Evolutionary conservation across 2,329 filamentous ascomycete species (phyloP), one percentile per base, ranked within the genome.

Genomic region (Hymenoscyphus albidus): DNA sequence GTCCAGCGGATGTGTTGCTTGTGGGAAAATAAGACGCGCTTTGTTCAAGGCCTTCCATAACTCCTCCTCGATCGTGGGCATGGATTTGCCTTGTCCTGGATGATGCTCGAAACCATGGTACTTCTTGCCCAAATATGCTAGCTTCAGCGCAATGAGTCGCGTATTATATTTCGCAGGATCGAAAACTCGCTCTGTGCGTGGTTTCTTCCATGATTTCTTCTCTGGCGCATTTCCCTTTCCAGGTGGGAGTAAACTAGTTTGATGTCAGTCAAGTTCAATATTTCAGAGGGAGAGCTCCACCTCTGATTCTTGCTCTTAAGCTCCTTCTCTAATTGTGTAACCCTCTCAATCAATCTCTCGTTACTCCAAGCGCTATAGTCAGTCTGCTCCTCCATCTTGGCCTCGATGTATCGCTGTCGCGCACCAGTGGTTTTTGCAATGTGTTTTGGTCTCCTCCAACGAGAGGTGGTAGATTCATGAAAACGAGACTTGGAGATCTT

Each of bases 101-200:
- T 94, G 89, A 77, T 94, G 91, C 80, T 99, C 95, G 76, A 93
- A 96, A 0, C 95, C 95, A 77, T 95, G 94, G 77, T 98, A 99
- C 63, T 86, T 85, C 75, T 92, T 91, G 58, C 95, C 95, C 42
- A 98, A 80, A 76, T 99, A 99, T 48, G 95, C 93, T 68, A 99
- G 88, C 77, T 97, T 98, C 65, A 99, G 81, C 7, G 94, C 95
- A 68, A 99, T 90, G 66, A 89, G 87, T 58, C 95, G 87, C 1
- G 92, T 96, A 42, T 86, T 84, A 77, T 97, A 97, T 74, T 87
- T 90, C 14, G 87, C 87, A 0, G 91, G 87, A 75, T 98, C 92
- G 73, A 97, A 75, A 9, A 62, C 63, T 55, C 71, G 70, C 61
- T 74, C 73, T 42, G 62, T 61, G 22, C 71, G 69, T 2, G 68